Percentiles rank a stretch among this genome's conserved stretches.
Conservation (phyloP, 208 protist species). For the Crithidia sp. region DNA sequence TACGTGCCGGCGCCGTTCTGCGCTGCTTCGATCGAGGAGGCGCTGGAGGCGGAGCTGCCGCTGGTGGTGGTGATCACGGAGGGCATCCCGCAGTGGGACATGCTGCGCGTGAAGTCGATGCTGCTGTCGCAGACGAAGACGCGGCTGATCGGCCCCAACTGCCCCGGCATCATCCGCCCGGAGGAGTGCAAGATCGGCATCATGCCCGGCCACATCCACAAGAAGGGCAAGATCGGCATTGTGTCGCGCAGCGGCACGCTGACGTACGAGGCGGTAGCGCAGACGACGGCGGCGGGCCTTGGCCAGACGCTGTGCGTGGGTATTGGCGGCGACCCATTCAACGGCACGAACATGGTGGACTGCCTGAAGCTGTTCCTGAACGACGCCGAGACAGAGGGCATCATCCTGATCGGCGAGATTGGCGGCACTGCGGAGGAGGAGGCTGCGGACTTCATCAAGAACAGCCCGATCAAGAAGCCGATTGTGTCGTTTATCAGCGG, state of each 20-base stretch:
- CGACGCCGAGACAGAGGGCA: slow-evolving; percentile 98
- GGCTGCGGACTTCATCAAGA: slow-evolving; percentile 97
- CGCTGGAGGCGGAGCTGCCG: slow-evolving; percentile 96
- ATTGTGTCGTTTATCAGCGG: slow-evolving; percentile 99
- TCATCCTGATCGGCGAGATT: slow-evolving; percentile 99
- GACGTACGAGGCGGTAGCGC: slow-evolving; percentile 99
- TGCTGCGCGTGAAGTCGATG: slow-evolving; percentile 95
- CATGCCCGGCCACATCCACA: slow-evolving; percentile 99
- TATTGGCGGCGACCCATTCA: slow-evolving; percentile 99
- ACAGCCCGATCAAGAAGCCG: slow-evolving; percentile 95
- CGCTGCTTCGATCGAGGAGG: slow-evolving; percentile 96
- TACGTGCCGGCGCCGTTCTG: slow-evolving; percentile 98
- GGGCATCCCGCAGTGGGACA: slow-evolving; percentile 98
- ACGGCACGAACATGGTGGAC: slow-evolving; percentile 99
- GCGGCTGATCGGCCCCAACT: slow-evolving; percentile 98
- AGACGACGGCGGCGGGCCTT: slow-evolving; percentile 96
- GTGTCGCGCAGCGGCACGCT: slow-evolving; percentile 99
- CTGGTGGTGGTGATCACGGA: slow-evolving; percentile 99
- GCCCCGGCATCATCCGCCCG: slow-evolving; percentile 98
- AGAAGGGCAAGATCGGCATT: slow-evolving; percentile 98
- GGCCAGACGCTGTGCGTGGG: slow-evolving; percentile 98
- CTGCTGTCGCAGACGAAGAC: slow-evolving; percentile 94
- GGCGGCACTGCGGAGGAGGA: slow-evolving; percentile 98
- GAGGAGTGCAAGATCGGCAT: slow-evolving; percentile 99
- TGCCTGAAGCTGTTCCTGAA: slow-evolving; percentile 96